phyloP scores from a whole-genome alignment of 1,139 yeast genomes.

The Pichia sp. region DNA sequence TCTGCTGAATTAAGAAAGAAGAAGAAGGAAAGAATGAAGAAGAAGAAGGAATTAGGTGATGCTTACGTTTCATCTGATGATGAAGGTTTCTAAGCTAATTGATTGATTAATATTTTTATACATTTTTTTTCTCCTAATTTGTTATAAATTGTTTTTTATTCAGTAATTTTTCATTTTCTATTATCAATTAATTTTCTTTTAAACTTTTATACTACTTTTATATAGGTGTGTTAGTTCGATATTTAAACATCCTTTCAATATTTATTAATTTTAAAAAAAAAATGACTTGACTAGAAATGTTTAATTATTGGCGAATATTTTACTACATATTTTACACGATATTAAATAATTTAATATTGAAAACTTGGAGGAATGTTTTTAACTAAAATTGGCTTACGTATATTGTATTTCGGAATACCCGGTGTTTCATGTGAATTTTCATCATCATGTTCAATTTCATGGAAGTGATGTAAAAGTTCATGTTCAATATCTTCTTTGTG shows the following conservation, averaged over 20 bases:
- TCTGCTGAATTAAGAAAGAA: slow-evolving; percentile 99
- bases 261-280: neutral
- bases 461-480: slow-evolving; percentile 81
- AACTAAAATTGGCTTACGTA: slow-evolving; percentile 31
- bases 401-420: slow-evolving; percentile 18
- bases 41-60: slow-evolving; percentile 99
- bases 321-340: neutral
- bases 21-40: slow-evolving; percentile 99
- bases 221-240: neutral
- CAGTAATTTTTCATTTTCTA: neutral
- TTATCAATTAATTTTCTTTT: neutral
- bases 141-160: slow-evolving; percentile 2
- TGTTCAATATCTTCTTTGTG: slow-evolving; percentile 91
- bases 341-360: slow-evolving; percentile 1
- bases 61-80: slow-evolving; percentile 96
- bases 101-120: neutral
- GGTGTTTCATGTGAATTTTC: slow-evolving; percentile 21
- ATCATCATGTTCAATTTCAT: slow-evolving; percentile 69
- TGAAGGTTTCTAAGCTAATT: slow-evolving; percentile 39
- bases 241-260: slow-evolving; percentile 4
- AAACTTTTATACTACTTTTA: neutral
- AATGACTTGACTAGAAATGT: too few relatives aligned
- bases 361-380: slow-evolving; percentile 31
- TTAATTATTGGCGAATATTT: too few relatives aligned
- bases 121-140: slow-evolving; percentile 1